phyloP scores from a whole-genome alignment of 345 rosid species.

The rapeseed (Brassica napus) region Da-Ae NC_063448.1:24702501-24703000 shows the following conservation, averaged over 20 bases:
- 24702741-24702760: constrained; percentile 45
- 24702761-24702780: constrained; percentile 50
- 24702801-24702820: constrained; percentile 35
- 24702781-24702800: constrained; percentile 41
- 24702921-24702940: constrained; percentile 22
- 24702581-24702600: not conserved
- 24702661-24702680: constrained; percentile 45
- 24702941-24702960: constrained; percentile 42
- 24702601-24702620: constrained; percentile 23
- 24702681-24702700: constrained; percentile 46
- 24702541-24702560: constrained; percentile 74
- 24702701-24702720: constrained; percentile 38
- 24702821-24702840: constrained; percentile 69
- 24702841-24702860: constrained; percentile 51
- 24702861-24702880: constrained; percentile 40
- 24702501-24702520: constrained; percentile 20
- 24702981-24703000: constrained; percentile 41
- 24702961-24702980: constrained; percentile 44
- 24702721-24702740: constrained; percentile 48
- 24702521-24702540: constrained; percentile 33
- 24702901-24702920: not conserved
- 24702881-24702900: constrained; percentile 22
- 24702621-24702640: constrained; percentile 26
- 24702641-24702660: constrained; percentile 40
- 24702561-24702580: constrained; percentile 35